Base-by-base conservation (phyloP, 2,329 filamentous ascomycete genomes). In the Pseudocercospora crystallina region DNA sequence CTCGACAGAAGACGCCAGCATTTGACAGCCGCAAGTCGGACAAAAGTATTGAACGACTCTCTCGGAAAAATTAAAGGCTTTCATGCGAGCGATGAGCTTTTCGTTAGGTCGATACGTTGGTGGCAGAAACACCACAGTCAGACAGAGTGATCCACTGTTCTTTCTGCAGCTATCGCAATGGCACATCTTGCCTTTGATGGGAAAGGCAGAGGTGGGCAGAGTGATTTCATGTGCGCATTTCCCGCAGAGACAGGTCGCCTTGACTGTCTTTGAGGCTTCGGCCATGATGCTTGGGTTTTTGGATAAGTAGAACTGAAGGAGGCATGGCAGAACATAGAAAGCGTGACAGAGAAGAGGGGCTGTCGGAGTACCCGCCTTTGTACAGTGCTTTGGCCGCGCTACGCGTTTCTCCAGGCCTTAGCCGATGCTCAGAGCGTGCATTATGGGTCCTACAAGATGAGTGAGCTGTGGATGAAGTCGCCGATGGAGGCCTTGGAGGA, bases 161-260 rank as follows among this genome's bases (percentile, higher is more conserved):
- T 69, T 69, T 12, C 79, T 74, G 62, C 79, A 83, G 20, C 65
- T 70, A 51, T 65, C 64, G 69, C 80, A 82, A 59, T 81, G 76
- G 63, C 80, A 82, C 54, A 82, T 65, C 43, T 67, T 64, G 5
- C 66, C 61, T 32, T 63, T 60, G 8, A 76, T 48, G 1, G 73
- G 74, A 5, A 76, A 62, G 3, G 55, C 59, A 8, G 61, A 54
- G 1, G 56, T 62, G 1, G 66, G 66, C 10, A 75, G 61, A 3
- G 60, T 60, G 59, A 75, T 63, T 1, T 65, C 60, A 43, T 71
- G 64, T 5, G 43, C 61, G 35, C 71, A 68, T 26, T 47, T 32
- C 42, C 61, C 61, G 61, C 73, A 76, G 17, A 68, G 66, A 64
- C 74, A 76, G 33, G 42, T 56, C 9, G 59, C 61, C 38, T 59